These are phyloP conservation scores for Citrullus amarus DNA, from an alignment of 306 rosid genomes.

Conservation along the genomic window DNA sequence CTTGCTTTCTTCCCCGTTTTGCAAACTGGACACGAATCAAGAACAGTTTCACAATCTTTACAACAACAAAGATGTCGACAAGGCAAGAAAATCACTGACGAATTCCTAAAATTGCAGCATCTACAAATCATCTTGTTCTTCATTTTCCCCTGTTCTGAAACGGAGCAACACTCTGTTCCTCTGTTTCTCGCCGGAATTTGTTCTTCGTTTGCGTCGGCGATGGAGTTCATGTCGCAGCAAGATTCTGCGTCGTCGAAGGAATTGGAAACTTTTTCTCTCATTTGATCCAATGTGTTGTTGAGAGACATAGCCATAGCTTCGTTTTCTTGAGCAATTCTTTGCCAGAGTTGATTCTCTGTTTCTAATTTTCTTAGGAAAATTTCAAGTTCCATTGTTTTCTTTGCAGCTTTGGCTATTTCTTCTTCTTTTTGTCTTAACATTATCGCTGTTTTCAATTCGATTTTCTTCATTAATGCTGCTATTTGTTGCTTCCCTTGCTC, in stretches of 20 bases:
- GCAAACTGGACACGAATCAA: slow-evolving; percentile 69
- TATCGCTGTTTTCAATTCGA: slow-evolving; percentile 18
- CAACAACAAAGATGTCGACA: slow-evolving; percentile 81
- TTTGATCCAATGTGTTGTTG: slow-evolving; percentile 36
- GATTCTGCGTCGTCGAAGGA: slow-evolving; percentile 44
- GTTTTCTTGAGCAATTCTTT: slow-evolving; percentile 38
- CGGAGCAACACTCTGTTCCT: slow-evolving; percentile 10
- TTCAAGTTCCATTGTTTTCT: slow-evolving; percentile 40
- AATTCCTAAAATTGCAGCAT: slow-evolving; percentile 28
- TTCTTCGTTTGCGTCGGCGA: not conserved
- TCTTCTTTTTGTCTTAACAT: slow-evolving; percentile 40
- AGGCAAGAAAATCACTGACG: slow-evolving; percentile 57
- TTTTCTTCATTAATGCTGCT: slow-evolving; percentile 17
- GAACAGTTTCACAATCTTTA: slow-evolving; percentile 41
- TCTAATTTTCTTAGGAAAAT: slow-evolving; percentile 36
- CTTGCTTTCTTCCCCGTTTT: slow-evolving; percentile 41
- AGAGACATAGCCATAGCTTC: slow-evolving; percentile 40
- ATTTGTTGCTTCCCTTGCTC: slow-evolving; percentile 44
- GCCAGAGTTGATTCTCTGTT: slow-evolving; percentile 49
- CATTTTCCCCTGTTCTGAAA: not conserved
- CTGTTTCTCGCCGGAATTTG: slow-evolving; percentile 15
- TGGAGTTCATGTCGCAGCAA: slow-evolving; percentile 24
- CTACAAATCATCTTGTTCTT: slow-evolving; percentile 26
- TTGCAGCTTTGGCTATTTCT: slow-evolving; percentile 31
- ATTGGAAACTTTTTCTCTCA: slow-evolving; percentile 26